Evolutionary conservation across 2,329 filamentous ascomycete genomes (phyloP), one percentile per base, ranked within the genome.

Genomic region (Cercospora nicotianae): DNA sequence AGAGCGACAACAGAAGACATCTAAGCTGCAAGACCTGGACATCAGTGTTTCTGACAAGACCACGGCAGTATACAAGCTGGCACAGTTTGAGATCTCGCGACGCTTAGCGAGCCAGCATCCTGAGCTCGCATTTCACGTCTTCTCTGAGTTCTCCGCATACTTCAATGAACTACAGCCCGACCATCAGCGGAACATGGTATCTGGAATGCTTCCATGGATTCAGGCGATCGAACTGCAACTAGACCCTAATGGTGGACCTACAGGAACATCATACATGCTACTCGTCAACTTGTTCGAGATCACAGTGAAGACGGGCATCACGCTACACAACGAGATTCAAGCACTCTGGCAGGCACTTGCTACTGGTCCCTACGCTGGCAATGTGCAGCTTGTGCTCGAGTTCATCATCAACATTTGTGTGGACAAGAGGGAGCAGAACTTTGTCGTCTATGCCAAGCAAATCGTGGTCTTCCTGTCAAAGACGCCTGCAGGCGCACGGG

Each of bases 1-100:
- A 79, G 75, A 76, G 68, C 88, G 92, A 26, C 91, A 95, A 72
- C 87, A 90, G 71, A 91, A 91, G 72, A 95, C 89, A 71, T 97
- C 94, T 1, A 96, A 96, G 76, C 89, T 99, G 6, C 93, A 97
- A 77, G 95, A 99, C 78, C 96, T 97, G 67, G 95, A 99, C 75
- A 98, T 99, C 75, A 97, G 94, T 78, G 95, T 99, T 67, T 96
- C 94, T 0, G 96, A 99, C 81, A 98, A 97, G 81, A 99, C 96
- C 0, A 96, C 96, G 72, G 94, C 94, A 0, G 94, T 99, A 2
- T 99, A 98, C 81, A 99, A 99, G 81, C 85, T 96, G 55, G 95
- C 96, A 0, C 95, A 99, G 77, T 98, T 97, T 72, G 94, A 98
- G 77, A 96, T 96, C 23, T 98, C 95, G 0, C 93, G 94, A 75